Conservation (phyloP, 768 basidiomycete genomes). For the Arthromyces matolae region DNA sequence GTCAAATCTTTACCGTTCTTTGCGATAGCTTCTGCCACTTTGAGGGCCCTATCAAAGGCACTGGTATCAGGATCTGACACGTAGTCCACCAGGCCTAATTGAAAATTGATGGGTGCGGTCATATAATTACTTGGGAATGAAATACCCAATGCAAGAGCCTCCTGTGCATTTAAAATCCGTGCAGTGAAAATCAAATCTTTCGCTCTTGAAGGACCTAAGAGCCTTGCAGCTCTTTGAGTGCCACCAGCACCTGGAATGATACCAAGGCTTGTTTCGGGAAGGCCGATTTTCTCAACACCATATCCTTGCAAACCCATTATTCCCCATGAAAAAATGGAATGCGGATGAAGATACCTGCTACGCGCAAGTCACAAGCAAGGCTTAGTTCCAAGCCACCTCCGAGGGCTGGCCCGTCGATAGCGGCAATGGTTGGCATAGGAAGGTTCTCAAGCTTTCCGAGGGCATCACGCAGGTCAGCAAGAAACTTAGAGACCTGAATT, state of each 20-base stretch:
- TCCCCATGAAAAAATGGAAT: too few species aligned
- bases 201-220: constrained; percentile 75
- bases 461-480: constrained; percentile 67
- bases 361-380: constrained; percentile 85
- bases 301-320: constrained; percentile 39
- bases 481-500: constrained; percentile 71
- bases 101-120: constrained; percentile 1
- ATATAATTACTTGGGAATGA: constrained; percentile 1
- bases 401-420: constrained; percentile 89
- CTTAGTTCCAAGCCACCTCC: constrained; percentile 91
- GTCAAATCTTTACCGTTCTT: constrained; percentile 74
- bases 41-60: constrained; percentile 68
- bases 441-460: constrained; percentile 75
- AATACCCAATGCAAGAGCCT: constrained; percentile 72
- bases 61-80: constrained; percentile 56
- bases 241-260: constrained; percentile 93
- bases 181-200: constrained; percentile 88
- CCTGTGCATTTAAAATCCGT: constrained; percentile 56
- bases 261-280: constrained; percentile 75
- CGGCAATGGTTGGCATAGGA: constrained; percentile 86
- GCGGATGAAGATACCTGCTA: constrained; percentile 74
- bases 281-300: constrained; percentile 77
- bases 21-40: constrained; percentile 64
- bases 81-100: constrained; percentile 78
- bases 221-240: constrained; percentile 75